Base-by-base conservation (phyloP, 1,284 basidiomycete genomes). In the Lignosus rhinocerotis region DNA sequence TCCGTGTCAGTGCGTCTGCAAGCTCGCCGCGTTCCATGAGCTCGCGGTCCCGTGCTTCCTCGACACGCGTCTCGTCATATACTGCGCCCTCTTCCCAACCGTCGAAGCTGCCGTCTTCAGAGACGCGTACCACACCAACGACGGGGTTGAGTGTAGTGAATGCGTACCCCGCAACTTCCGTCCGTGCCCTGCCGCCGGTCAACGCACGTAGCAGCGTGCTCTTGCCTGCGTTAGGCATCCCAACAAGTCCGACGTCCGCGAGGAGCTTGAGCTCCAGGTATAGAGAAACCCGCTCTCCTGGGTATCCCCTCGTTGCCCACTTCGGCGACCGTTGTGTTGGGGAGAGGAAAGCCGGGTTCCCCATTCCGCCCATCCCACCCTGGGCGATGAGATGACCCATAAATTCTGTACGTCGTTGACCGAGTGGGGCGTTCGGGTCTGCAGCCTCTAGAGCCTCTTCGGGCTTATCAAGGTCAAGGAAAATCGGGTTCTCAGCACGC, bases 71-170 rank as follows among this genome's bases (percentile, higher is more conserved):
- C 69, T 94, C 92, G 56, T 92, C 88, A 60, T 92, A 83, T 7
- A 90, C 78, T 8, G 72, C 73, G 33, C 79, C 75, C 6, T 75
- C 75, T 6, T 76, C 75, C 30, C 80, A 79, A 6, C 88, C 87
- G 62, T 87, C 83, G 69, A 90, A 93, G 3, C 83, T 84, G 0
- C 93, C 93, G 66, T 95, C 90, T 25, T 87, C 86, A 39, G 86
- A 88, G 16, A 98, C 85, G 16, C 93, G 84, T 21, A 97, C 89
- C 46, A 95, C 94, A 0, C 94, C 96, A n/a, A 98, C 84, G 56
- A 98, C 89, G 1, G 96, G 97, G 63, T 96, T 96, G 42, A 98
- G 80, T 1, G 95, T 99, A 9, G 96, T 98, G 73, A 98, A 98
- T 1, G 92, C 88, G 73, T 97, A 98, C 7, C 87, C 83, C 0